These are phyloP conservation scores for Podospora comata DNA, from an alignment of 495 filamentous ascomycete species.

Conservation along the genomic window DNA sequence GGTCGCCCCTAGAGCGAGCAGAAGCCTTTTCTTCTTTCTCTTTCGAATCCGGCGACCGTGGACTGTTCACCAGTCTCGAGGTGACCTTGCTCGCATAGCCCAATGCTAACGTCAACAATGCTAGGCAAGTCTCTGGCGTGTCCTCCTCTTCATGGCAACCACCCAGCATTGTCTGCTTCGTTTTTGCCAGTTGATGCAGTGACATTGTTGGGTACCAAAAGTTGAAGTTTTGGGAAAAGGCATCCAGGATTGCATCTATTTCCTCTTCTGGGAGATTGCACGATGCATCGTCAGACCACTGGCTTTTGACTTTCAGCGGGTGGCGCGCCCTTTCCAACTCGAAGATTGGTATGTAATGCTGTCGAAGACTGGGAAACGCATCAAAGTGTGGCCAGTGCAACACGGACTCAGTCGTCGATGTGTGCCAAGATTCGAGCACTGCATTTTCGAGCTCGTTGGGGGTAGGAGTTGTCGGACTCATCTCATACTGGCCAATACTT, in stretches of 20 bases:
- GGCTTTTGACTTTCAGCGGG: constrained; percentile 16
- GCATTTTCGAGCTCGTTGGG: constrained; percentile 31
- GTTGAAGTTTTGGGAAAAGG: constrained; percentile 34
- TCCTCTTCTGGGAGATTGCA: constrained; percentile 25
- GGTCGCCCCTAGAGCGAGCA: constrained; percentile 28
- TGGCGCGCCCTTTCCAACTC: constrained; percentile 31
- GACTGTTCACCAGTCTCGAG: constrained; percentile 7
- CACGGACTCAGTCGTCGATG: constrained; percentile 34
- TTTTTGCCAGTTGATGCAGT: constrained; percentile 20
- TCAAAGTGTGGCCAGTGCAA: constrained; percentile 33
- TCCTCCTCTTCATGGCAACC: constrained; percentile 23
- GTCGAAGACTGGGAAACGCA: constrained; percentile 31
- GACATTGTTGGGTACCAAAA: constrained; percentile 39
- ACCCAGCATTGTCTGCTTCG: constrained; percentile 19
- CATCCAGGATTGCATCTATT: constrained; percentile 35
- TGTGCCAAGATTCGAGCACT: constrained; percentile 33
- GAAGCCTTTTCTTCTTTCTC: constrained; percentile 16
- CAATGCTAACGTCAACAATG: constrained; percentile 34
- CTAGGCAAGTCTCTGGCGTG: constrained; percentile 26
- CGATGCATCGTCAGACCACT: neutral
- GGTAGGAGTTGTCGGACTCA: constrained; percentile 1
- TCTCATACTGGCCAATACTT: neutral
- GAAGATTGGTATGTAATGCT: constrained; percentile 34
- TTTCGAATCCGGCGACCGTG: neutral
- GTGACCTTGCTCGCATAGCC: constrained; percentile 33